These are phyloP conservation scores for Fragaria nilgerrensis DNA, from an alignment of 306 rosid species.

Conservation along the genomic window DNA sequence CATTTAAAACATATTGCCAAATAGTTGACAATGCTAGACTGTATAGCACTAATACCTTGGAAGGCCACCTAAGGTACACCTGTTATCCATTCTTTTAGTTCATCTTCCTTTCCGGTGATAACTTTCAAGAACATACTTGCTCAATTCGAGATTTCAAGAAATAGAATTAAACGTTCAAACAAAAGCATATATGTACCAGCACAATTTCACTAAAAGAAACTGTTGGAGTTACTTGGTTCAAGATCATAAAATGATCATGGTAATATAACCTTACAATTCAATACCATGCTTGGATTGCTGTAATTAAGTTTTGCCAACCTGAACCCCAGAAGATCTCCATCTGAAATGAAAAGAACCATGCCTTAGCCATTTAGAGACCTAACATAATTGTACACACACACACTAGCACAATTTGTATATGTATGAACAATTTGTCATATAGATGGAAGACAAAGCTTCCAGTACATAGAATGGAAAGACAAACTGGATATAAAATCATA, in stretches of 20 bases:
- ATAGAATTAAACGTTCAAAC: not conserved
- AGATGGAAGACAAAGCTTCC: not conserved
- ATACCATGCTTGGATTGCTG: not conserved
- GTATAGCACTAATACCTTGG: constrained; percentile 83
- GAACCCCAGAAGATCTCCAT: not conserved
- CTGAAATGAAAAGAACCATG: constrained; percentile 10
- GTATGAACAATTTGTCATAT: not conserved
- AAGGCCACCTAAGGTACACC: constrained; percentile 79
- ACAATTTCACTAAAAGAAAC: not conserved
- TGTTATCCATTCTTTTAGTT: constrained; percentile 9
- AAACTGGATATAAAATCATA: not conserved
- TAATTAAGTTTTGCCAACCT: not conserved
- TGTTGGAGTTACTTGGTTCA: not conserved
- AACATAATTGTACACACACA: not conserved
- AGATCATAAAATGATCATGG: not conserved
- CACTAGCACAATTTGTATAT: not conserved
- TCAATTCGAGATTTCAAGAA: no score
- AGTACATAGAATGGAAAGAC: not conserved
- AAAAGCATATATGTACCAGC: not conserved
- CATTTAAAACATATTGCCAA: constrained; percentile 70
- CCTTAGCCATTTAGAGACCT: not conserved
- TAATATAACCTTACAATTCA: not conserved
- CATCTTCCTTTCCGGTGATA: not conserved
- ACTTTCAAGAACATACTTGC: not conserved
- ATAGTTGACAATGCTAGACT: constrained; percentile 78